Base-by-base conservation (phyloP, 2,329 filamentous ascomycete species). In the Cryphonectria nitschkei region DNA sequence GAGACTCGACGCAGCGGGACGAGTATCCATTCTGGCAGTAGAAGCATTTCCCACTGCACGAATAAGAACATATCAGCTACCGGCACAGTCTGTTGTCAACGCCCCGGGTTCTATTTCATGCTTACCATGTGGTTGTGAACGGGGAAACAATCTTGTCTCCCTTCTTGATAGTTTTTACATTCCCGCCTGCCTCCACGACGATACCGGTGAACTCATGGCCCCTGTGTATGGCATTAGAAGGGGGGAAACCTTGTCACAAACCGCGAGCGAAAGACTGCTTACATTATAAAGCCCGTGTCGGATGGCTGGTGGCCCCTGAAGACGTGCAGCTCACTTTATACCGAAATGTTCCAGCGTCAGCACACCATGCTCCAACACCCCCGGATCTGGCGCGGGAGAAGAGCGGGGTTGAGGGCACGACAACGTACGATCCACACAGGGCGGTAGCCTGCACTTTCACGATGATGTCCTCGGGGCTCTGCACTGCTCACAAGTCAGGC, bases 141-240 rank as follows among this genome's bases (percentile, higher is more conserved):
- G 95, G 93, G 34, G 91, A 88, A 29, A 97, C 93, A 43, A 97
- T 85, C 76, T 89, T 88, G 79, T 97, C 94, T 6, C 94, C 94
- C 67, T 91, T 84, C 73, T 89, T 83, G 74, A 97, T 84, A 0
- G 85, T 88, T 76, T 87, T 90, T 62, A 97, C 93, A 2, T 83
- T 85, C 22, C 86, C 82, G 0, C 94, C 94, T 61, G 86, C 83
- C 73, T 92, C 88, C 46, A 90, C 86, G 13, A 97, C 88, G 34
- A 85, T 87, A 6, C 95, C 95, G 1, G 93, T 93, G 78, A 97
- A 97, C 78, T 97, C 95, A 79, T 97, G 95, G 71, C 94, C 93
- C 61, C 61, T 64, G 39, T 22, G 8, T 64, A 26, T n/a, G 8
- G 61, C n/a, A 39, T 64, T 29, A 64, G 61, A 37, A 37, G 7